Evolutionary conservation across 169 alveolate genomes (phyloP), one percentile per base, ranked within the genome.

Genomic region (Plasmodium gaboni): DNA sequence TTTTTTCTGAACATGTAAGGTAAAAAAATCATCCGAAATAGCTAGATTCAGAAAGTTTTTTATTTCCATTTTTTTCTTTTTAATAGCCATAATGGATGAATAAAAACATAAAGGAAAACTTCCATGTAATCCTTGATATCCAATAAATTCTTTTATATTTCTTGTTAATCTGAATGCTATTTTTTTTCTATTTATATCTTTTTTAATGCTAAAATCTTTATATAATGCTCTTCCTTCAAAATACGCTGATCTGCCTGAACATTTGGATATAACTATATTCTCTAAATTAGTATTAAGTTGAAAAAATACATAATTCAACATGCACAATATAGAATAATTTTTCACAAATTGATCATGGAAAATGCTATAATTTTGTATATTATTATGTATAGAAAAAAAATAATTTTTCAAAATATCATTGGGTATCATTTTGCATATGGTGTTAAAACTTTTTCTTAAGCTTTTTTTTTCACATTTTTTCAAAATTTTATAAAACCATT

Each of bases 281-380:
- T 86, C 51, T 60, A 86, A 73, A 9, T 86, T 70, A 4, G 74
- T 59, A 15, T 61, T 48, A 24, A 32, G 51, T 28, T 71, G 73
- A 24, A 86, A 72, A 26, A 86, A 71, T 22, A 86, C 24, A 51
- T 86, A 86, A 86, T 86, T 86, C 44, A 86, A 46, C 92, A 86
- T 86, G 44, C 92, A 86, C 13, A 73, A 17, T 8, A 86, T 44
- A 5, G 92, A 69, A 65, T 86, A 86, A 53, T 59, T 86, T 44
- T 48, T 60, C 15, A 71, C 70, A 59, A 86, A 86, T 46, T 86
- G 69, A 7, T 19, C 50, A 59, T 71, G 57, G 26, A 71, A 59
- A 26, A 86, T 42, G 57, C 61, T 70, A 38, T 86, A 72, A 61
- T 68, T 86, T 59, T 69, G 61, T 48, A 86, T 19, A 28, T 68